A percentile compares a stretch with the other conserved stretches of the same genome.
Conservation (phyloP, 139 green algal species). For the Tetraselmis chui region DNA sequence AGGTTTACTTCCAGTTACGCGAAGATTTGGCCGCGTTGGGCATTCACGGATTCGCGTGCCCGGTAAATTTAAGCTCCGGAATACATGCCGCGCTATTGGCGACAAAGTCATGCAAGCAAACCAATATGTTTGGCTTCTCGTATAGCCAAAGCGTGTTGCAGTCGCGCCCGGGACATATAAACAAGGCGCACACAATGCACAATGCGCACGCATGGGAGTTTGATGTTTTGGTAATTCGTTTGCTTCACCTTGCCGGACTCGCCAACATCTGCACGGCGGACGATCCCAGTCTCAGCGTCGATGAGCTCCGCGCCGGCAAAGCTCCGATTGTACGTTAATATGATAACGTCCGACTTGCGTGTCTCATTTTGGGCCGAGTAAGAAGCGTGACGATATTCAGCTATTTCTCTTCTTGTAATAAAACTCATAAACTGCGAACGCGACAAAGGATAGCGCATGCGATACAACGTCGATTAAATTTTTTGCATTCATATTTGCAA, state of each 20-base stretch:
- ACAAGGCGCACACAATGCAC: conserved; percentile 6
- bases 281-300: not conserved
- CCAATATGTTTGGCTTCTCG: conserved; percentile 17
- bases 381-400: too few species aligned
- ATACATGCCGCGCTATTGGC: conserved; percentile 13
- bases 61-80: conserved; percentile 8
- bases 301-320: not conserved
- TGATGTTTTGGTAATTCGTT: conserved; percentile 11
- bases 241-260: conserved; percentile 9
- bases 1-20: conserved; percentile 2
- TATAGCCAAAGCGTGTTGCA: not conserved
- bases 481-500: too few species aligned
- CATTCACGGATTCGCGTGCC: not conserved
- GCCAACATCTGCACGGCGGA: conserved; percentile 16
- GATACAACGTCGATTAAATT: too few species aligned
- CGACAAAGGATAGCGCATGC: too few species aligned
- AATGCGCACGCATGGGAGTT: conserved; percentile 16
- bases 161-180: conserved; percentile 6
- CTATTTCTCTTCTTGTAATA: too few species aligned
- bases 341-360: too few species aligned
- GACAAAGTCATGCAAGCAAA: not conserved
- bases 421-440: too few species aligned
- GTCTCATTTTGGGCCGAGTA: too few species aligned
- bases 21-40: conserved; percentile 1
- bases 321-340: too few species aligned